These are phyloP conservation scores for Lycium ferocissimum DNA, from an alignment of 257 asterid genomes.

Conservation along the genomic window DNA sequence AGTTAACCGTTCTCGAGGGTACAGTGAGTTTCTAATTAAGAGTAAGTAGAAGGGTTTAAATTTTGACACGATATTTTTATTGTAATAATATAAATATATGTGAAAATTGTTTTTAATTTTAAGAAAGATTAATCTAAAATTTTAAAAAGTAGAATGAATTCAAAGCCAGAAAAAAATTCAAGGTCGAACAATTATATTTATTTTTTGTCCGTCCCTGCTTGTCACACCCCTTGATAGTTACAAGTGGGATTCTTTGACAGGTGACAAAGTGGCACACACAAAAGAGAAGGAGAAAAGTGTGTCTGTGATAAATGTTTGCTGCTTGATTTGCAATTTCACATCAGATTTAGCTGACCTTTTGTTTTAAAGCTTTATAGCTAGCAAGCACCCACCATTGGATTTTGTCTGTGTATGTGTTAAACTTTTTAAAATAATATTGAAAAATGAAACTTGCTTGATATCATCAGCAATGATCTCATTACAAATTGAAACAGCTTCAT, in stretches of 20 bases:
- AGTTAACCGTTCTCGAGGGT: not conserved
- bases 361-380: not conserved
- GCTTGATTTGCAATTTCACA: conserved; percentile 21
- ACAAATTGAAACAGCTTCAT: not conserved
- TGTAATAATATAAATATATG: not conserved
- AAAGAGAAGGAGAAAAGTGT: not conserved
- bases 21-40: rapidly evolving
- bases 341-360: conserved; percentile 1
- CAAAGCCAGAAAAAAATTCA: too few species aligned
- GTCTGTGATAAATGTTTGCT: not conserved
- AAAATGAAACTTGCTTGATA: conserved; percentile 17
- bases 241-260: not conserved
- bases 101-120: not conserved
- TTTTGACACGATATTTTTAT: too few species aligned
- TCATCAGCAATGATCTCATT: not conserved
- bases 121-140: not conserved
- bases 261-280: not conserved
- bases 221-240: not conserved
- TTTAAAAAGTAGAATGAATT: not conserved
- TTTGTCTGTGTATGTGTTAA: conserved; percentile 4
- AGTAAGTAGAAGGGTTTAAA: not conserved
- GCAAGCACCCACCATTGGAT: not conserved
- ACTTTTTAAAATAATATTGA: not conserved
- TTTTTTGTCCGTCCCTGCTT: too few species aligned
- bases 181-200: too few species aligned